Evolutionary conservation across 345 rosid species (phyloP), one percentile per base, ranked within the genome.

Genomic region (Populus pruinosa): DNA sequence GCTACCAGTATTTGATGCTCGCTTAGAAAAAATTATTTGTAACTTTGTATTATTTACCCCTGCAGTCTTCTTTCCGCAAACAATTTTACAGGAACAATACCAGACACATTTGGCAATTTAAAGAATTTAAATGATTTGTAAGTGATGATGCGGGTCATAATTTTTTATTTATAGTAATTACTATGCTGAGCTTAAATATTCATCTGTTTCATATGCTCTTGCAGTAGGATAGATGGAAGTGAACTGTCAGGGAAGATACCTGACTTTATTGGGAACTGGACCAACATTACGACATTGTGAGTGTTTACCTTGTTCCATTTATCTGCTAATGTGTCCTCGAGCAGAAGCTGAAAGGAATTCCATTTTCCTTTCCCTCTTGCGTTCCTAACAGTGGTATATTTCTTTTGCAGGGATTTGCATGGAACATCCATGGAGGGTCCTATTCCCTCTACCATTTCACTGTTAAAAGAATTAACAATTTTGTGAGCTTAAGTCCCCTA

Each of bases 361-460:
- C 44, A 41, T 41, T 41, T 10, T 41, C 44, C 1, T 41, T 41
- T 41, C 44, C 21, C 39, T 31, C 9, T 23, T 18, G 8, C 11
- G 6, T 64, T 23, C 7, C 2, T 39, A 9, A 27, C 1, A 33
- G 5, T 0, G 35, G 25, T 20, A 31, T 4, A 53, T 10, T 79
- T 61, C 12, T 67, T 56, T 78, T 82, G 68, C 83, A 96, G 97
- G 67, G 84, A 91, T 85, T 71, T 91, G 84, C 94, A 96, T 73
- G 98, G 99, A 33, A 90, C 96, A 68, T 86, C 92, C 31, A 80
- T 93, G 94, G 88, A 85, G 81, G 99, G 99, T 41, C 97, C 99
- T n/a, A 87, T 96, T 77, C 98, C 98, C 53, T 69, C 91, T 76
- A 50, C 81, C 56, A 75, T 91, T 71, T 91, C 97, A 50, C 72